phyloP scores from a whole-genome alignment of 352 stramenopile species.

The Phytophthora colocasiae region DNA sequence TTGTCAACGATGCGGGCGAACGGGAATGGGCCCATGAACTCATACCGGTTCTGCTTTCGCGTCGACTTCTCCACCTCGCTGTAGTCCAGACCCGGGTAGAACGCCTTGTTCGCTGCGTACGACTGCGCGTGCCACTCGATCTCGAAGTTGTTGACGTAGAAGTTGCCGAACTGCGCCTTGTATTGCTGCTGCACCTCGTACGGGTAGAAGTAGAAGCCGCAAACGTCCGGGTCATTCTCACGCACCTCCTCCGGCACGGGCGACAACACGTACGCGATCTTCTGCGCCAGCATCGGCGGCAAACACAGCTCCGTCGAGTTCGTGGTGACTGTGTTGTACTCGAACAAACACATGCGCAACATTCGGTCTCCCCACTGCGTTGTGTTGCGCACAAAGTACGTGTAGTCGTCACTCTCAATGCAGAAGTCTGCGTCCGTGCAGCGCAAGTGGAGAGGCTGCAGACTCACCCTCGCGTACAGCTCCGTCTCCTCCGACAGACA shows the following conservation, averaged over 20 bases:
- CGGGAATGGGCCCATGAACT: slow-evolving; percentile 72
- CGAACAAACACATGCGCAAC: slow-evolving; percentile 74
- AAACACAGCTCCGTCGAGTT: slow-evolving; percentile 68
- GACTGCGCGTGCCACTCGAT: slow-evolving; percentile 75
- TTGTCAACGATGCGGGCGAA: slow-evolving; percentile 66
- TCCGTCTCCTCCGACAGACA: slow-evolving; percentile 63
- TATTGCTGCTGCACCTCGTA: slow-evolving; percentile 74
- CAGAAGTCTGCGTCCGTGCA: slow-evolving; percentile 63
- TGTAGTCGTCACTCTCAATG: slow-evolving; percentile 39
- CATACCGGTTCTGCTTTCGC: slow-evolving; percentile 68
- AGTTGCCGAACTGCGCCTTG: slow-evolving; percentile 61
- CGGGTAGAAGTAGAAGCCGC: slow-evolving; percentile 79
- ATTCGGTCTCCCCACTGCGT: slow-evolving; percentile 71
- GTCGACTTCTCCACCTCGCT: slow-evolving; percentile 64
- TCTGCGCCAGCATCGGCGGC: slow-evolving; percentile 60
- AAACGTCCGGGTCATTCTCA: slow-evolving; percentile 71
- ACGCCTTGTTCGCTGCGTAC: slow-evolving; percentile 57
- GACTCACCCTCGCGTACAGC: slow-evolving; percentile 64
- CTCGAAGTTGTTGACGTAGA: slow-evolving; percentile 80
- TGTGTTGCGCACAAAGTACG: slow-evolving; percentile 73
- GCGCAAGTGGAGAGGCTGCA: slow-evolving; percentile 66
- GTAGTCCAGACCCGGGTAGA: slow-evolving; percentile 68
- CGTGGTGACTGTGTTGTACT: slow-evolving; percentile 57
- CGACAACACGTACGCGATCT: slow-evolving; percentile 66
- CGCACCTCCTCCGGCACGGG: slow-evolving; percentile 60